Percentiles rank a stretch among this genome's conserved stretches.
phyloP scores from a whole-genome alignment of 495 filamentous ascomycete genomes.

The Hypoxylon subgilvum region DNA sequence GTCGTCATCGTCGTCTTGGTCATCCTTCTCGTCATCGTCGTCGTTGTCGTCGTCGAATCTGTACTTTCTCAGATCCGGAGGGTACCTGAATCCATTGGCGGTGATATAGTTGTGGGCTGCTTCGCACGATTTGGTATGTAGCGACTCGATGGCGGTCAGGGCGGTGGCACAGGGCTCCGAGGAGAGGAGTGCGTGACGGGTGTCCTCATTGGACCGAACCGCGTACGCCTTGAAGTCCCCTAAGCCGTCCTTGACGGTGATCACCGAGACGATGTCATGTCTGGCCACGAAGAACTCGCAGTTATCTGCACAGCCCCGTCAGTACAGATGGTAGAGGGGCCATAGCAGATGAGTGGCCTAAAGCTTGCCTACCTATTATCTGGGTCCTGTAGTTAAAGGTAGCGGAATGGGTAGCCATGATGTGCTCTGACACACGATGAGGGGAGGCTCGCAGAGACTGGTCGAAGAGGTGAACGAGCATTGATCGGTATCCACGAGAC shows the following conservation, averaged over 20 bases:
- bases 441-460: conserved; percentile 1
- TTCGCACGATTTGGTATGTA: conserved; percentile 46
- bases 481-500: conserved; percentile 18
- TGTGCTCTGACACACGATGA: conserved; percentile 9
- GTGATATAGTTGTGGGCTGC: conserved; percentile 47
- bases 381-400: conserved; percentile 29
- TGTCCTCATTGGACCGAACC: conserved; percentile 35
- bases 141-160: conserved; percentile 33
- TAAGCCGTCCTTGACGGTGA: conserved; percentile 42
- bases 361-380: conserved; percentile 30
- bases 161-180: conserved; percentile 30
- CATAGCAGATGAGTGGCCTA: not conserved
- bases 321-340: not conserved
- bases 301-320: conserved; percentile 42
- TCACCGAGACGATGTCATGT: conserved; percentile 39
- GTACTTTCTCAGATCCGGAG: conserved; percentile 22
- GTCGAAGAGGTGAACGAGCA: conserved; percentile 23
- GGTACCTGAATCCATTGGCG: conserved; percentile 44
- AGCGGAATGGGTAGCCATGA: conserved; percentile 7
- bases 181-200: conserved; percentile 43
- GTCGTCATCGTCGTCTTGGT: conserved; percentile 18
- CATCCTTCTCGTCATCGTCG: conserved; percentile 5
- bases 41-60: conserved; percentile 1
- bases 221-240: conserved; percentile 45
- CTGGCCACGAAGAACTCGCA: conserved; percentile 45